Evolutionary conservation across 768 basidiomycete genomes (phyloP), one percentile per base, ranked within the genome.

Genomic region (Wakefieldia striispora): DNA sequence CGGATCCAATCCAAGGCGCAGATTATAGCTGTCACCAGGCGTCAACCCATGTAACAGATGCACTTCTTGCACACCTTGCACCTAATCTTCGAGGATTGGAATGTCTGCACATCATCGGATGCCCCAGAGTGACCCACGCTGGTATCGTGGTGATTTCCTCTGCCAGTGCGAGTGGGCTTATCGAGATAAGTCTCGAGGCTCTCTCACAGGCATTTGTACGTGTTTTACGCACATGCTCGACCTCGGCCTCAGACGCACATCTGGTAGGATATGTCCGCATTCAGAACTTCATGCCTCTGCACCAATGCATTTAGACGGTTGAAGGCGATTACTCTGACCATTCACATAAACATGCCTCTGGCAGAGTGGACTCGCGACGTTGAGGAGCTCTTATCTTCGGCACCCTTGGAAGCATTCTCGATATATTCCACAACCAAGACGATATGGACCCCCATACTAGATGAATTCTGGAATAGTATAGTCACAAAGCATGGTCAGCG

Each of bases 81-180:
- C 72, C 78, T 0, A 59, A 70, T 41, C 71, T 88, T 26, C 54
- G 59, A 9, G 67, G 75, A 7, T 67, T 91, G 14, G 78, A 83
- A 38, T 73, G 80, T 35, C 58, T 91, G 3, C 72, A 78, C 45
- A 65, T 92, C 12, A 75, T 79, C 1, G 89, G 88, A 17, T 91
- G 88, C 61, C 73, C 77, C 2, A 86, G 76, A 58, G 80, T 90
- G 21, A 86, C 84, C 1, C 76, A 89, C 43, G 53, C 53, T 9
- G 85, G 88, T 1, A 66, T 89, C 2, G 75, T 69, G 61, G 70
- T 77, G 3, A 52, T 88, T 13, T 58, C 86, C 1, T 70, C 72
- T 3, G 50, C 63, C 19, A 84, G 74, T 47, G 51, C 55, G 34
- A 63, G 40, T 6, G 81, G 84, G 3, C 70, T 91, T 8, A 43